A percentile compares a stretch with the other conserved stretches of the same genome.
Evolutionary conservation across 805 yeast genomes (phyloP).

Genomic region (Jamesozyma rosinii): DNA sequence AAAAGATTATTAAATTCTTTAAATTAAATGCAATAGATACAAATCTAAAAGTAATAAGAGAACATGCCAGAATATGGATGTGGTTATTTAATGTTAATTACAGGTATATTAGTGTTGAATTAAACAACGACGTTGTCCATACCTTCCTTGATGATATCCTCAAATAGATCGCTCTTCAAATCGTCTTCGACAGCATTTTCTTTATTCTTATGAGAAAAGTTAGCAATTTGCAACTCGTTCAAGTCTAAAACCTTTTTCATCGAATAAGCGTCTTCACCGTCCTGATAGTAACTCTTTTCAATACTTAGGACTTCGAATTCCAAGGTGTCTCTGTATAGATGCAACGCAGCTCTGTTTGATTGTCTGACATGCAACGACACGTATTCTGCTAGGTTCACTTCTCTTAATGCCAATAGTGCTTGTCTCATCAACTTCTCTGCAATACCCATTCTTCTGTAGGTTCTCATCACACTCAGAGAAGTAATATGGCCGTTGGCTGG

Average conservation of each 20-base stretch:
- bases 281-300: constrained; percentile 87
- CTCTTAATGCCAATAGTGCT: constrained; percentile 68
- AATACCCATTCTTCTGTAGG: constrained; percentile 88
- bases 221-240: constrained; percentile 53
- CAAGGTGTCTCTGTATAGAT: constrained; percentile 78
- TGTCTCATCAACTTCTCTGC: constrained; percentile 89
- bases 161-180: constrained; percentile 40
- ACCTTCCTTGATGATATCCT: constrained; percentile 24
- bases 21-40: neutral
- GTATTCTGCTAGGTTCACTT: constrained; percentile 68
- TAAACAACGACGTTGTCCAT: constrained; percentile 15
- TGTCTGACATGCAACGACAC: constrained; percentile 90
- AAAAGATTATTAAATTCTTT: neutral
- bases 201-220: constrained; percentile 34
- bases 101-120: no score
- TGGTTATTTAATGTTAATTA: neutral
- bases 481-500: constrained; percentile 92
- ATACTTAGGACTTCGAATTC: constrained; percentile 72
- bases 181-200: constrained; percentile 40
- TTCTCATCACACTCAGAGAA: constrained; percentile 87
- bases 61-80: neutral
- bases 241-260: constrained; percentile 67
- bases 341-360: constrained; percentile 88
- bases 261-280: constrained; percentile 95
- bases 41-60: neutral